Evolutionary conservation across 352 stramenopile species (phyloP), one percentile per base, ranked within the genome.

Genomic region (Pythium apleroticum): DNA sequence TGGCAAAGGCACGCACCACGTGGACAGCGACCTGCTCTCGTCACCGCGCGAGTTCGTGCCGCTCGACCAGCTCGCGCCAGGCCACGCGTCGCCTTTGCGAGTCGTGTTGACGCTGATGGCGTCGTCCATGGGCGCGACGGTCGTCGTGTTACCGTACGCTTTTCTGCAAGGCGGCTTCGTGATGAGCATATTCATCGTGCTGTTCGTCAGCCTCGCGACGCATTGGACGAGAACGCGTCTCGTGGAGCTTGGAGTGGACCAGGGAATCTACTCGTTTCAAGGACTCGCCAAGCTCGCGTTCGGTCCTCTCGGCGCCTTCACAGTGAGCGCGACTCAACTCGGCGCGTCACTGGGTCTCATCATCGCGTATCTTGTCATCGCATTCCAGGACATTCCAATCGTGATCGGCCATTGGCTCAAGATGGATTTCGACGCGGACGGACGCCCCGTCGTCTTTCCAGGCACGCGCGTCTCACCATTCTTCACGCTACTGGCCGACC

Each of bases 201-300:
- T 73, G 10, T 72, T 80, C 35, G 72, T 83, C 19, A 65, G 52
- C 9, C 39, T 81, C 35, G 63, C 69, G n/a, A 73, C 69, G 4
- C 72, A 74, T 52, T 49, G 41, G 0, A 59, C 71, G 12, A 69
- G 67, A 39, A 65, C 78, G 14, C 60, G 72, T 24, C 70, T 87
- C 27, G 65, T 87, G 12, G 72, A 83, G 33, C 45, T 87, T 24
- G 72, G 78, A 1, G 76, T 85, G 8, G 69, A 71, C 3, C 67
- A 85, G 25, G 78, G 78, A 19, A 72, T 82, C 39, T 87, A 87
- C 66, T 87, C 78, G 25, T 58, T 87, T 15, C 78, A 83, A 46
- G 76, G 78, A 35, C 61, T 87, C 27, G 78, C 70, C 1, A 73
- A 73, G 39, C 65, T 84, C 50, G 76, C 76, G 27, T 83, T 85